Conservation (phyloP, 2,329 filamentous ascomycete species). For the Trichoderma simmonsii region DNA sequence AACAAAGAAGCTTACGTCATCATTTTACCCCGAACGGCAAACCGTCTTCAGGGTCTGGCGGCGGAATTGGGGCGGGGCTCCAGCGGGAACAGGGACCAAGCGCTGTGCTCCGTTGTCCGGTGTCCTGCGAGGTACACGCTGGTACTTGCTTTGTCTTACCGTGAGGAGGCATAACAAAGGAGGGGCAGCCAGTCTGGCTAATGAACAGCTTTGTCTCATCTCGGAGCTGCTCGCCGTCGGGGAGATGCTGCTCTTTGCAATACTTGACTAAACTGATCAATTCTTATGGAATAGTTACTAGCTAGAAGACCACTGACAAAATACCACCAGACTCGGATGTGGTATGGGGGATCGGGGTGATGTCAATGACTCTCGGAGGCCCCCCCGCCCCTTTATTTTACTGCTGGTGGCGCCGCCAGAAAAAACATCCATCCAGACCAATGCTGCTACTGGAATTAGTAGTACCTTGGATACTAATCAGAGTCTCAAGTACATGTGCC, state of each 20-base stretch:
- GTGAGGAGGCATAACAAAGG: background rate
- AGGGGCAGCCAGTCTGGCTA: conserved; percentile 1
- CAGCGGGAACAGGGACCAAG: conserved; percentile 4
- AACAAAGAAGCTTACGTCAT: background rate
- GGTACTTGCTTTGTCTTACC: background rate
- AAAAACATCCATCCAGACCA: background rate
- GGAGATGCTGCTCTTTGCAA: background rate
- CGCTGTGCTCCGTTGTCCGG: background rate
- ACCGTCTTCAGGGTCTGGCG: conserved; percentile 6
- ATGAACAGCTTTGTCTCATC: background rate
- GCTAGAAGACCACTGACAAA: background rate
- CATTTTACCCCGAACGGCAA: background rate
- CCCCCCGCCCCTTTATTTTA: conserved; percentile 2
- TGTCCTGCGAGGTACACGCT: background rate
- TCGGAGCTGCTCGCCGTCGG: background rate
- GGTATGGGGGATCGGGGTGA: background rate
- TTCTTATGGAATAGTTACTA: background rate
- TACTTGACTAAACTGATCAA: background rate
- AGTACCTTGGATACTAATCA: background rate
- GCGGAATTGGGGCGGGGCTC: conserved; percentile 5
- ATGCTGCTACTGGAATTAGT: background rate
- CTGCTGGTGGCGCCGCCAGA: background rate
- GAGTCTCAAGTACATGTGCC: background rate
- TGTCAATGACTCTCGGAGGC: background rate
- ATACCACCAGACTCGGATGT: background rate